These are phyloP conservation scores for Citrus cavaleriei DNA, from an alignment of 345 rosid species.

Conservation along the genomic window DNA sequence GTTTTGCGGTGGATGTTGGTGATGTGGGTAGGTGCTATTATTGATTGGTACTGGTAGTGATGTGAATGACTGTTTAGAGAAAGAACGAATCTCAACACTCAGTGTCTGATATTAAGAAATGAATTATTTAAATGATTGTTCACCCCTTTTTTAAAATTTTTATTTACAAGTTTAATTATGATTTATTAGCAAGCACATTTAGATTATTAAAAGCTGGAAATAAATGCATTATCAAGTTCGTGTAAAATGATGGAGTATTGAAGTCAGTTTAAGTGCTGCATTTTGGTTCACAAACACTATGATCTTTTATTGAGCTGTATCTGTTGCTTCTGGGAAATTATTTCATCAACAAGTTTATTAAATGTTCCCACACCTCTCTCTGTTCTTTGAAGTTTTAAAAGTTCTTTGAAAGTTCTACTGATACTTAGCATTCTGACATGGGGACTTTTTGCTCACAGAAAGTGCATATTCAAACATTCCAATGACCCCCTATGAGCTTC, in stretches of 20 bases:
- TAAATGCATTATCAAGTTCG: neutral
- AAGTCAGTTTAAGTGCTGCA: neutral
- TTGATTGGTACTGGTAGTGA: neutral
- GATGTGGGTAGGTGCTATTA: neutral
- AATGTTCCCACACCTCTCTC: neutral
- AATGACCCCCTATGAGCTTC: constrained; percentile 96
- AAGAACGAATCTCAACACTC: neutral
- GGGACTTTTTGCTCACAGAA: constrained; percentile 42
- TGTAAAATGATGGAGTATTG: neutral
- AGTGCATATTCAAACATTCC: constrained; percentile 92
- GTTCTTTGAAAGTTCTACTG: neutral
- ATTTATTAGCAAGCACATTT: neutral
- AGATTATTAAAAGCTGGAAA: neutral
- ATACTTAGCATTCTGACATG: constrained; percentile 13
- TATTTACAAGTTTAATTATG: neutral
- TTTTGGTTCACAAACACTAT: neutral
- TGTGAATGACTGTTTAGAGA: neutral
- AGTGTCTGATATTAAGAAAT: neutral
- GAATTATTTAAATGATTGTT: neutral
- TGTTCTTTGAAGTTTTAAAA: neutral
- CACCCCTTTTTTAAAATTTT: neutral
- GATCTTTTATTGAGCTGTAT: neutral
- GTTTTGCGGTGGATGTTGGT: neutral
- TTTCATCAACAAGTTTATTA: neutral
- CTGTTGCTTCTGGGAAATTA: neutral